Conservation (phyloP, 176 grass and related monocot genomes). For the Juncus inflexus region DNA sequence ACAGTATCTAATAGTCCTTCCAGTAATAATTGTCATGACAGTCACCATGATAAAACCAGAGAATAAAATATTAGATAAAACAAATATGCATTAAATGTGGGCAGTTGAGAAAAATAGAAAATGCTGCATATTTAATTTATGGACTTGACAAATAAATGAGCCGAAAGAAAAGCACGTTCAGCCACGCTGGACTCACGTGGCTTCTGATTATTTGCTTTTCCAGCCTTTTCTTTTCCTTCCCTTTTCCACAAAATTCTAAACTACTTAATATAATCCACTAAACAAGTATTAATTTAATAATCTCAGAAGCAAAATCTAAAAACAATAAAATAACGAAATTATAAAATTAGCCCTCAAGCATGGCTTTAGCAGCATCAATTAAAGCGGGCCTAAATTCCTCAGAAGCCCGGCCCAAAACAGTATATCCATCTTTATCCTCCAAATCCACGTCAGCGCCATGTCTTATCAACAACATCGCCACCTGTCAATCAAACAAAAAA, state of each 20-base stretch:
- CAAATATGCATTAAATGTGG: background rate
- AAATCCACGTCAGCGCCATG: slow-evolving; percentile 80
- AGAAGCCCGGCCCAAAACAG: slow-evolving; percentile 71
- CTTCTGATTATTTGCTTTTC: slow-evolving; percentile 10
- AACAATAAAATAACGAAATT: background rate
- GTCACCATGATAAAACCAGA: too few relatives aligned
- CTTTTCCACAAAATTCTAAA: background rate
- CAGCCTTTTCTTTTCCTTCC: background rate
- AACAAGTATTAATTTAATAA: slow-evolving; percentile 4
- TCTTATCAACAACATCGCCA: slow-evolving; percentile 71
- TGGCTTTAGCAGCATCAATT: slow-evolving; percentile 81
- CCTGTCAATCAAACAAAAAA: slow-evolving; percentile 28
- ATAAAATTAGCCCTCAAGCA: slow-evolving; percentile 61
- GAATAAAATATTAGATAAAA: too few relatives aligned
- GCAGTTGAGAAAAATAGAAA: slow-evolving; percentile 7
- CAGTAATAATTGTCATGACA: too few relatives aligned
- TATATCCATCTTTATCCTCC: slow-evolving; percentile 88
- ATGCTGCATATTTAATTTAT: background rate
- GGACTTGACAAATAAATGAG: background rate
- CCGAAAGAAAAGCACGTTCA: slow-evolving; percentile 8
- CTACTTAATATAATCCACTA: background rate
- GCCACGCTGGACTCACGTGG: slow-evolving; percentile 25
- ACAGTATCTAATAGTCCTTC: too few relatives aligned
- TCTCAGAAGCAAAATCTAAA: background rate
- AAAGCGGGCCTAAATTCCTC: slow-evolving; percentile 52